Evolutionary conservation across 129 eudicot species (phyloP).

Genomic region (Centella asiatica): DNA sequence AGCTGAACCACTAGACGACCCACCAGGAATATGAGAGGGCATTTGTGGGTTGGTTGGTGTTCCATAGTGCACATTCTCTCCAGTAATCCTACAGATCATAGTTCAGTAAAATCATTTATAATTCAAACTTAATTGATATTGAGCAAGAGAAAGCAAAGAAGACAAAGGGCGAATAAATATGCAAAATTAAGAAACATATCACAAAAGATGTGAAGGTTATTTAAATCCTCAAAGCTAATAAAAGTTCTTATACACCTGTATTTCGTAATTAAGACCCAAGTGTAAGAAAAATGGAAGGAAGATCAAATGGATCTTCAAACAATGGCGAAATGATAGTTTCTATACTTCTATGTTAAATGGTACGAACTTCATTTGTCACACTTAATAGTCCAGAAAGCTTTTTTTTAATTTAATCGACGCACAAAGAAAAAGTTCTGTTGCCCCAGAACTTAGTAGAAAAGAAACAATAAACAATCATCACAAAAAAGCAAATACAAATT

Average conservation of each 20-base stretch:
- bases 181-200: background rate
- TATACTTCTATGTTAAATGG: background rate
- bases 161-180: no score
- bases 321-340: background rate
- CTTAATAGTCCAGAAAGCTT: background rate
- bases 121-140: background rate
- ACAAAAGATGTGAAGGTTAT: background rate
- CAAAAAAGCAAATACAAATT: background rate
- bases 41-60: constrained; percentile 75
- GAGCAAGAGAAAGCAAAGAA: background rate
- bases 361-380: background rate
- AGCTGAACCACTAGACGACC: constrained; percentile 92
- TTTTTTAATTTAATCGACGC: no score
- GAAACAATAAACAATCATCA: background rate
- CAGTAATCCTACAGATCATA: constrained; percentile 65
- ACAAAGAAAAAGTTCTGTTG: no score
- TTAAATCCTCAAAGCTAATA: background rate
- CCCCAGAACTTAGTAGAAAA: no score
- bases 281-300: background rate
- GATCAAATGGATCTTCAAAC: background rate
- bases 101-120: constrained; percentile 22
- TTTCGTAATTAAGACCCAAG: background rate
- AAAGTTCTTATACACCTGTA: background rate
- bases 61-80: constrained; percentile 74
- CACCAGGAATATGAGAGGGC: constrained; percentile 78